phyloP scores from a whole-genome alignment of 208 protist genomes.

The Leishmania major region DNA sequence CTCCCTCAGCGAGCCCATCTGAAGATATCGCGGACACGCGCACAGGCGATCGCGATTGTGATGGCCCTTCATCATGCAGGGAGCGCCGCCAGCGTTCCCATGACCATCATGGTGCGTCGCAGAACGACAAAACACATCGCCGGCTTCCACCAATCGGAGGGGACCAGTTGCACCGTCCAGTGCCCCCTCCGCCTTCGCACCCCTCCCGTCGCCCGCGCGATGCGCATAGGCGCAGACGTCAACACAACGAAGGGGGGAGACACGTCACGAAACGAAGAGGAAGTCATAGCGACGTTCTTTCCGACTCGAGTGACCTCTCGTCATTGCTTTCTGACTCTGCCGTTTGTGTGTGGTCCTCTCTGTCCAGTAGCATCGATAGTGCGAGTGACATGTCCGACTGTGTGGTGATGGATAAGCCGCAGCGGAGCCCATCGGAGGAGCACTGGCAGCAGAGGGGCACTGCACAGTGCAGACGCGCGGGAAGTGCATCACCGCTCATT shows the following conservation, averaged over 20 bases:
- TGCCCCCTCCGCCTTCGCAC: neutral
- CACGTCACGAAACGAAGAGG: neutral
- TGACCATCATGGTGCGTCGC: neutral
- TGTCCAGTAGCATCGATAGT: neutral
- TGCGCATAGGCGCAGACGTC: neutral
- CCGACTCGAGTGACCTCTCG: neutral
- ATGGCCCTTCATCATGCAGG: neutral
- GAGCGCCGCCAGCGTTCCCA: neutral
- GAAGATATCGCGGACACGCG: neutral
- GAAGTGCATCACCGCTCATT: neutral
- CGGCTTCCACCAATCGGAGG: conserved; percentile 1
- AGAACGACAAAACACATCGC: neutral
- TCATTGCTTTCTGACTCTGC: conserved; percentile 2
- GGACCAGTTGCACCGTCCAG: neutral
- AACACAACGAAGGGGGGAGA: neutral
- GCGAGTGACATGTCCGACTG: neutral
- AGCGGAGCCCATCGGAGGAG: neutral
- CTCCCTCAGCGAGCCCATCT: neutral
- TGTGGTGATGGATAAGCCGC: neutral
- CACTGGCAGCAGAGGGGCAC: neutral
- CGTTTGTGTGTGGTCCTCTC: neutral
- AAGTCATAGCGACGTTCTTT: neutral
- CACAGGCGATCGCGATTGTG: neutral
- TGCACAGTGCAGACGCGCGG: neutral
- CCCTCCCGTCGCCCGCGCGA: neutral